These are phyloP conservation scores for Moelleriella libera DNA, from an alignment of 2,329 filamentous ascomycete species.

Conservation along the genomic window DNA sequence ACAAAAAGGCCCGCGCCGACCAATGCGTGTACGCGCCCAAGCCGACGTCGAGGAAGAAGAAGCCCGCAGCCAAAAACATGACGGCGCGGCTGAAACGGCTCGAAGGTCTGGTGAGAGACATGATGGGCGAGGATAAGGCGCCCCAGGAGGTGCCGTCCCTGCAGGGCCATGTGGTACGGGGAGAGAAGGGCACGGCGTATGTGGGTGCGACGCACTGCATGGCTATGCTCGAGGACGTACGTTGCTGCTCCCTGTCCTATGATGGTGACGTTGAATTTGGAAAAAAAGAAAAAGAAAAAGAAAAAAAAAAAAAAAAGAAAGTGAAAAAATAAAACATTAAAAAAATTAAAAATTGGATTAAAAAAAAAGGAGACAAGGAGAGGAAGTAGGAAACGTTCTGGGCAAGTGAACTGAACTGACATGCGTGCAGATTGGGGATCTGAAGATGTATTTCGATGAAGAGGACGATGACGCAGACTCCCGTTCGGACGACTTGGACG, in stretches of 20 bases:
- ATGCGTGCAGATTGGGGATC: conserved; percentile 36
- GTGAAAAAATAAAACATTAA: too few relatives aligned
- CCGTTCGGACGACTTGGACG: conserved; percentile 18
- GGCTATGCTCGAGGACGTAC: conserved; percentile 45
- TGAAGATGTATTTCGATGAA: conserved; percentile 40
- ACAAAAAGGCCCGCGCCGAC: conserved; percentile 30
- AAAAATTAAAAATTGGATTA: too few relatives aligned
- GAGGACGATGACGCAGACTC: conserved; percentile 16
- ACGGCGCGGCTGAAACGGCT: conserved; percentile 38
- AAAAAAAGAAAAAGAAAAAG: too few relatives aligned
- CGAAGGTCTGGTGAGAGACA: conserved; percentile 41
- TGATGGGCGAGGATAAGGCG: conserved; percentile 27
- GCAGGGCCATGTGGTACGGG: conserved; percentile 28
- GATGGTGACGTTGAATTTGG: neutral
- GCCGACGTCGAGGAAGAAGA: conserved; percentile 24
- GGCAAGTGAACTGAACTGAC: too few relatives aligned
- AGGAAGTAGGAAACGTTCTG: too few relatives aligned
- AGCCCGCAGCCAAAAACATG: conserved; percentile 33
- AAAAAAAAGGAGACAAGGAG: too few relatives aligned
- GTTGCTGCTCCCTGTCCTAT: conserved; percentile 7
- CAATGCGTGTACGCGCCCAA: conserved; percentile 35
- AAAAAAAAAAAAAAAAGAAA: too few relatives aligned
- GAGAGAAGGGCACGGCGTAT: conserved; percentile 31
- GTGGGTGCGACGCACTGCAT: conserved; percentile 46
- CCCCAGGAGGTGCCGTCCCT: conserved; percentile 8